Base-by-base conservation (phyloP, 352 stramenopile species). In the Aphanomyces astaci region DNA sequence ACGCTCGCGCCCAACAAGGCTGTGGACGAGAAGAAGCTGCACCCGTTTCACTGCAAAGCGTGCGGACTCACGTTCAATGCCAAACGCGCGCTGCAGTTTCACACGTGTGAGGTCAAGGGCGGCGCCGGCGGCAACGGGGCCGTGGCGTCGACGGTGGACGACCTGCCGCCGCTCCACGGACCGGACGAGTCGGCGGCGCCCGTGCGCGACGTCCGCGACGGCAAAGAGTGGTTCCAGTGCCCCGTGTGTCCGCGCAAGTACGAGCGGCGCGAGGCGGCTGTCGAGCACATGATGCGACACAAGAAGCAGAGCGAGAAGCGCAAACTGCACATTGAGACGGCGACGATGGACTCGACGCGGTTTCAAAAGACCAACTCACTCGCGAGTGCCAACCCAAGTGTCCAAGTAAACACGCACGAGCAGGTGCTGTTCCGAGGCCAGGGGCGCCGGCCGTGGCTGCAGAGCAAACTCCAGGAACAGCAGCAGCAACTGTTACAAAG, bases 41-140 rank as follows among this genome's bases (percentile, higher is more conserved):
- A 92, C 69, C 84, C 84, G 31, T 95, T 95, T 75, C 82, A 72
- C 57, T 95, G 86, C 40, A 69, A 74, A 10, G 74, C 86, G 45
- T 95, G 86, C 72, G 81, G 88, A 68, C 84, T 92, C 77, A 95
- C 87, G 54, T 95, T 95, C 74, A 95, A 95, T 31, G 84, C 86
- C 1, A 82, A 82, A 32, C 80, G 85, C 30, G 84, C 83, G 2
- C 81, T 95, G 72, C 86, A 95, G 71, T 95, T 93, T 70, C 86
- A 95, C 72, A 92, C 86, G 39, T 95, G 86, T 36, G 70, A 83
- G 2, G 81, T 73, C 4, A 88, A 88, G 33, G 70, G 74, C n/a
- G n/a, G n/a, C 0, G 72, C 75, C 24, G 67, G 78, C 10, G 67
- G 48, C 31, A 72, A 78, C 33, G 64, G 52, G 9, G 5, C 52